Evolutionary conservation across 176 grass and related monocot genomes (phyloP).

Genomic region (Oryza nivara): DNA sequence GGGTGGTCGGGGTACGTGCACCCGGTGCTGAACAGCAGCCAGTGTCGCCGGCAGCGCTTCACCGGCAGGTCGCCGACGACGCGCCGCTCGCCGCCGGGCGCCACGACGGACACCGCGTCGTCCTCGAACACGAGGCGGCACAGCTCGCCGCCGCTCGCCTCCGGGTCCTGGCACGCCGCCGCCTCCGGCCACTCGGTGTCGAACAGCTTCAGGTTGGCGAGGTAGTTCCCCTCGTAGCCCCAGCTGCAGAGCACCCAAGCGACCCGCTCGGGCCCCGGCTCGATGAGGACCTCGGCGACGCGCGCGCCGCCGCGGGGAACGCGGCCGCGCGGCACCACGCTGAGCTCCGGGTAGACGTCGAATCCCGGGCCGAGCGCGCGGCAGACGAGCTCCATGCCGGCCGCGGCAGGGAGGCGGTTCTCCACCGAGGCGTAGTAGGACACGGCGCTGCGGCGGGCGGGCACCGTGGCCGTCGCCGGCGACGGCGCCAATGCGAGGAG

Average conservation of each 20-base stretch:
- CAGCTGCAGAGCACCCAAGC: conserved; percentile 47
- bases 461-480: not conserved
- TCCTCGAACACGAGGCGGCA: conserved; percentile 55
- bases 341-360: not conserved
- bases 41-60: conserved; percentile 40
- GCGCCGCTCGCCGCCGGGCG: not conserved
- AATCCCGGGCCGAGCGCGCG: conserved; percentile 3
- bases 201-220: conserved; percentile 35
- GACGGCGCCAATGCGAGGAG: not conserved
- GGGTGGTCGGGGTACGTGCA: conserved; percentile 55
- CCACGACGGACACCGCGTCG: conserved; percentile 14
- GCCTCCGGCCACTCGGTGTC: conserved; percentile 50
- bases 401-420: conserved; percentile 23
- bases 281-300: conserved; percentile 34
- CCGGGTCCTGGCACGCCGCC: conserved; percentile 19
- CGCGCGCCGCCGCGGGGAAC: conserved; percentile 37
- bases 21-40: conserved; percentile 44
- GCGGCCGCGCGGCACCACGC: conserved; percentile 47
- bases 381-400: conserved; percentile 50
- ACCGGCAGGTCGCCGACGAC: conserved; percentile 48
- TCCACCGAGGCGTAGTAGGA: conserved; percentile 45
- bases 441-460: not conserved
- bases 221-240: conserved; percentile 49
- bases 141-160: not conserved
- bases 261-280: not conserved